These are phyloP conservation scores for Westerdykella aurantiaca DNA, from an alignment of 2,329 filamentous ascomycete species.

Conservation along the genomic window DNA sequence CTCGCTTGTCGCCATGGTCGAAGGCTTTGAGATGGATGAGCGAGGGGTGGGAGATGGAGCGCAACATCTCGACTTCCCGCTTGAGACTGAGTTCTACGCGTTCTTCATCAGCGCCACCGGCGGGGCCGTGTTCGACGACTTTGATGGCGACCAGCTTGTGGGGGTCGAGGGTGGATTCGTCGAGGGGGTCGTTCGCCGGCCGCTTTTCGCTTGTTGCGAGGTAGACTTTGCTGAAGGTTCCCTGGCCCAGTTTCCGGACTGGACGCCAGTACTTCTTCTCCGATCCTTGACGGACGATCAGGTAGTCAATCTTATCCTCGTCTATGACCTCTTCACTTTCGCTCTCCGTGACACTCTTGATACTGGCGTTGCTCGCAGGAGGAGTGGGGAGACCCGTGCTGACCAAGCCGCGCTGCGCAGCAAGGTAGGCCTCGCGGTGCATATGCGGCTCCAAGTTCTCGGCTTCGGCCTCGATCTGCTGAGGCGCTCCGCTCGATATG, in stretches of 20 bases:
- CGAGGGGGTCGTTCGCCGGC: slow-evolving; percentile 35
- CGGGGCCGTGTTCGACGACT: slow-evolving; percentile 89
- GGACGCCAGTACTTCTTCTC: slow-evolving; percentile 75
- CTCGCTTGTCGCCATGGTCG: slow-evolving; percentile 74
- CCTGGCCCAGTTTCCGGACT: slow-evolving; percentile 76
- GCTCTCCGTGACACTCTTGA: slow-evolving; percentile 52
- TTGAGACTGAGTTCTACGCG: slow-evolving; percentile 90
- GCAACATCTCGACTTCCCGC: slow-evolving; percentile 91
- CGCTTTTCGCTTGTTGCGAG: slow-evolving; percentile 74
- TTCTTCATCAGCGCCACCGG: slow-evolving; percentile 87
- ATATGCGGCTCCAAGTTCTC: slow-evolving; percentile 46
- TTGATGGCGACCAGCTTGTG: slow-evolving; percentile 89
- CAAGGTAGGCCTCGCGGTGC: slow-evolving; percentile 76
- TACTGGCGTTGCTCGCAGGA: slow-evolving; percentile 58
- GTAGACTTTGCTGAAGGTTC: slow-evolving; percentile 92
- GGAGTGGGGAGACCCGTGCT: slow-evolving; percentile 64
- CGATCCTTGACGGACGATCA: slow-evolving; percentile 49
- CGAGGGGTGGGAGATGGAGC: slow-evolving; percentile 79
- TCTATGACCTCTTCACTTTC: slow-evolving; percentile 46
- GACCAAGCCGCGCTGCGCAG: slow-evolving; percentile 68
- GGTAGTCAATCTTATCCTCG: slow-evolving; percentile 40
- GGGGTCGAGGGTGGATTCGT: slow-evolving; percentile 53
- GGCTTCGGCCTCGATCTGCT: slow-evolving; percentile 45
- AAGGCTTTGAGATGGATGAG: slow-evolving; percentile 88
- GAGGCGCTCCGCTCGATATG: slow-evolving; percentile 46